These are phyloP conservation scores for Globisporangium cederbergense DNA, from an alignment of 352 stramenopile genomes.

Conservation along the genomic window DNA sequence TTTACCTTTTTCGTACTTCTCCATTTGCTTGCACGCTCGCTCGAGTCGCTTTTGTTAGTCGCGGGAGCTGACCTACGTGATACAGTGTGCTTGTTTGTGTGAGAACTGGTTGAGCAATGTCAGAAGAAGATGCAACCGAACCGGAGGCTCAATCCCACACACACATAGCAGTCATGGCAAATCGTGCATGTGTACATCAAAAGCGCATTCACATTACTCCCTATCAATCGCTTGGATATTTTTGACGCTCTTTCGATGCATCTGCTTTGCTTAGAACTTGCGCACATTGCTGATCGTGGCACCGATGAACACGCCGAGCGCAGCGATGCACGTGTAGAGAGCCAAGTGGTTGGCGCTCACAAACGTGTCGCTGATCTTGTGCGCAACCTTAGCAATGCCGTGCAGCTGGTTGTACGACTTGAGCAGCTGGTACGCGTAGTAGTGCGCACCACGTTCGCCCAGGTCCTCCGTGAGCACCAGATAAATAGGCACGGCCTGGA, in stretches of 20 bases:
- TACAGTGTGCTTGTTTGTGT: background rate
- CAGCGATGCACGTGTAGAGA: constrained; percentile 42
- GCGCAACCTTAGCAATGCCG: constrained; percentile 31
- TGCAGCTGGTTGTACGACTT: constrained; percentile 50
- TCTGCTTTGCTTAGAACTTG: constrained; percentile 12
- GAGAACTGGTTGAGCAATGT: background rate
- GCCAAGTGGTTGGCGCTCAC: constrained; percentile 35
- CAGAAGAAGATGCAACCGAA: background rate
- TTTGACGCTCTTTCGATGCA: background rate
- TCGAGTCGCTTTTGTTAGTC: background rate
- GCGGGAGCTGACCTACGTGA: background rate
- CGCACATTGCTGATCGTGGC: constrained; percentile 14
- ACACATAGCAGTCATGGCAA: background rate
- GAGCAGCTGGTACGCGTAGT: constrained; percentile 79
- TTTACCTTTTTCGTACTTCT: background rate
- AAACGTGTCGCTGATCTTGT: constrained; percentile 31
- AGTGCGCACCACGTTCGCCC: constrained; percentile 87
- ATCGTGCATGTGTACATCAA: constrained; percentile 7
- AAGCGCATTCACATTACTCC: constrained; percentile 17
- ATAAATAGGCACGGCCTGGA: constrained; percentile 82
- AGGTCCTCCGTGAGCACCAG: constrained; percentile 90
- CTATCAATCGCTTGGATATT: constrained; percentile 3
- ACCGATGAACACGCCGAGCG: constrained; percentile 31
- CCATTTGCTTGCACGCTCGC: background rate
- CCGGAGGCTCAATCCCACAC: background rate